Conservation (phyloP, 2,329 filamentous ascomycete species). For the Fusarium newnesense region DNA sequence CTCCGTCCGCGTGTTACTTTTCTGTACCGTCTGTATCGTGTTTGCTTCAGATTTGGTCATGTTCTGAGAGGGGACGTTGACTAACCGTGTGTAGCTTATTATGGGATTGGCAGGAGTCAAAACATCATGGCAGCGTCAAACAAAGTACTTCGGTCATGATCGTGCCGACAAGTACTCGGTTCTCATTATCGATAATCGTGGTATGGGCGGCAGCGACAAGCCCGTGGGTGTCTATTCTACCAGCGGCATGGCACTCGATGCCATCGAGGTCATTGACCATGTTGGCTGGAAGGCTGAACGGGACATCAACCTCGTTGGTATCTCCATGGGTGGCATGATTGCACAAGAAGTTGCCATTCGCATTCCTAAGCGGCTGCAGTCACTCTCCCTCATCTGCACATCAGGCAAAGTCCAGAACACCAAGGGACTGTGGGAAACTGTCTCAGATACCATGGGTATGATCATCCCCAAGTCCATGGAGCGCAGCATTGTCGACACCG, state of each 20-base stretch:
- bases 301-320: conserved; percentile 75
- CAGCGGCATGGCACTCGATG: conserved; percentile 83
- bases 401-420: conserved; percentile 71
- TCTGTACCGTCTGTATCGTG: not conserved
- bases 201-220: conserved; percentile 83
- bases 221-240: conserved; percentile 83
- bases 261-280: conserved; percentile 74
- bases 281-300: conserved; percentile 71
- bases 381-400: conserved; percentile 70
- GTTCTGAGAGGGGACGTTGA: not conserved
- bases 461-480: conserved; percentile 78
- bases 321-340: conserved; percentile 93
- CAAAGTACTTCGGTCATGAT: conserved; percentile 81
- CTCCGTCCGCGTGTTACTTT: conserved; percentile 8
- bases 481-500: conserved; percentile 70
- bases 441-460: conserved; percentile 65
- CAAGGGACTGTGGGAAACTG: conserved; percentile 70
- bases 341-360: conserved; percentile 78
- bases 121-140: conserved; percentile 84
- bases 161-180: conserved; percentile 74
- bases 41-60: not conserved
- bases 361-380: conserved; percentile 63
- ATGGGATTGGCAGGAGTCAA: conserved; percentile 80
- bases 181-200: conserved; percentile 85
- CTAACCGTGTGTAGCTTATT: conserved; percentile 67